Evolutionary conservation across 139 green algal species (phyloP).

Genomic region (Tetratostichococcus sp.): DNA sequence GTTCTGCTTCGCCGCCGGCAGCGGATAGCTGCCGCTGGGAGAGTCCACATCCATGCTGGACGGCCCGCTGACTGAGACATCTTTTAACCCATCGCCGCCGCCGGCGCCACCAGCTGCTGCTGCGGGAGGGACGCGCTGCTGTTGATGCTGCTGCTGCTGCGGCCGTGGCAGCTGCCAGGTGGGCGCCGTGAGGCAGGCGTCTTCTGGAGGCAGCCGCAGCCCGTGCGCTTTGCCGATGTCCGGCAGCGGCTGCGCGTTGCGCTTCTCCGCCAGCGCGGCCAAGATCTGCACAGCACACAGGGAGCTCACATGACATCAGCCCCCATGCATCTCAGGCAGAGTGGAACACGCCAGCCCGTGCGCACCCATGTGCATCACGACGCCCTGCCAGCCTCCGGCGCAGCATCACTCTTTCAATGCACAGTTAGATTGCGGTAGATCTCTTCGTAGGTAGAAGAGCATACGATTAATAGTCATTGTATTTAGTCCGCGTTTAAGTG

Average conservation of each 20-base stretch:
- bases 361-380: too few species aligned
- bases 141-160: neutral
- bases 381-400: too few species aligned
- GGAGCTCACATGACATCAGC: too few species aligned
- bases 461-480: neutral
- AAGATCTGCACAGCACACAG: slow-evolving; percentile 16
- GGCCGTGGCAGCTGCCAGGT: neutral
- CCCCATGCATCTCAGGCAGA: too few species aligned
- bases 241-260: slow-evolving; percentile 47
- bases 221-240: slow-evolving; percentile 20
- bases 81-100: too few species aligned
- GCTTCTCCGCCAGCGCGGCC: slow-evolving; percentile 23
- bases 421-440: too few species aligned
- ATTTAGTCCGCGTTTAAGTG: too few species aligned
- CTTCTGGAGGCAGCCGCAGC: slow-evolving; percentile 7
- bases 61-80: too few species aligned
- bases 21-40: neutral
- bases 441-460: neutral
- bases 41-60: neutral
- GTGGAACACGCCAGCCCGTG: too few species aligned
- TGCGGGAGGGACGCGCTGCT: too few species aligned
- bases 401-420: too few species aligned
- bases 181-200: neutral
- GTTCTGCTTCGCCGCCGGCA: neutral
- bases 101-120: too few species aligned